phyloP scores from a whole-genome alignment of 352 stramenopile genomes.

The Phytophthora pisi region DNA sequence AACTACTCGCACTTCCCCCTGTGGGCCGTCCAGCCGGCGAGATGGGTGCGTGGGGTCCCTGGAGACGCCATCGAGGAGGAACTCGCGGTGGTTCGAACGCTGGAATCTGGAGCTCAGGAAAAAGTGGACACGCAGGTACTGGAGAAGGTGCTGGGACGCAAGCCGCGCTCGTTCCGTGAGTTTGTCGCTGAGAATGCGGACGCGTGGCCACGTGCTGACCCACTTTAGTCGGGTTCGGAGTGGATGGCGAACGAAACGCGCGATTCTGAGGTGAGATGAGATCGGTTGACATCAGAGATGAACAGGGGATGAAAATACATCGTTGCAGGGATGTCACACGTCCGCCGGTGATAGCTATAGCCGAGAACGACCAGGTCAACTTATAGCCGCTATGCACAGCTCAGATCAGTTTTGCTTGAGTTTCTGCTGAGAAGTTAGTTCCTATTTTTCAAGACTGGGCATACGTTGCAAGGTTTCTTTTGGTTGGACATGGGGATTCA shows the following conservation, averaged over 20 bases:
- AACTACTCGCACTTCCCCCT: slow-evolving; percentile 70
- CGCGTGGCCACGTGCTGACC: slow-evolving; percentile 43
- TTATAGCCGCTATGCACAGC: neutral
- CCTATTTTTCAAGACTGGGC: neutral
- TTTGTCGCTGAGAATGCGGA: slow-evolving; percentile 56
- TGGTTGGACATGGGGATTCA: neutral
- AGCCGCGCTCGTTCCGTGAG: slow-evolving; percentile 43
- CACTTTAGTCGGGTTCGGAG: slow-evolving; percentile 1
- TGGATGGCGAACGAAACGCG: neutral
- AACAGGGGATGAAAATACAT: neutral
- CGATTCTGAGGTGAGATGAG: neutral
- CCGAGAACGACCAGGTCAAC: neutral
- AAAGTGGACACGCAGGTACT: slow-evolving; percentile 39
- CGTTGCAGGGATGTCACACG: neutral
- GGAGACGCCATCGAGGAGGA: slow-evolving; percentile 66
- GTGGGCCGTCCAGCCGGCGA: slow-evolving; percentile 74
- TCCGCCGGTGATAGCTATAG: neutral
- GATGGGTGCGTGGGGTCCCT: slow-evolving; percentile 73
- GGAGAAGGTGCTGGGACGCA: slow-evolving; percentile 43
- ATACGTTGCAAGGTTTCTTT: neutral
- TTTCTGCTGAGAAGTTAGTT: neutral
- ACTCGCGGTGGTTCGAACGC: slow-evolving; percentile 49
- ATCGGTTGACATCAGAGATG: neutral
- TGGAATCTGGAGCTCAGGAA: slow-evolving; percentile 51
- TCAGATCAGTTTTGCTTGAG: neutral